Conservation (phyloP, 805 yeast genomes). For the Maudiozyma pseudohumilis region DNA sequence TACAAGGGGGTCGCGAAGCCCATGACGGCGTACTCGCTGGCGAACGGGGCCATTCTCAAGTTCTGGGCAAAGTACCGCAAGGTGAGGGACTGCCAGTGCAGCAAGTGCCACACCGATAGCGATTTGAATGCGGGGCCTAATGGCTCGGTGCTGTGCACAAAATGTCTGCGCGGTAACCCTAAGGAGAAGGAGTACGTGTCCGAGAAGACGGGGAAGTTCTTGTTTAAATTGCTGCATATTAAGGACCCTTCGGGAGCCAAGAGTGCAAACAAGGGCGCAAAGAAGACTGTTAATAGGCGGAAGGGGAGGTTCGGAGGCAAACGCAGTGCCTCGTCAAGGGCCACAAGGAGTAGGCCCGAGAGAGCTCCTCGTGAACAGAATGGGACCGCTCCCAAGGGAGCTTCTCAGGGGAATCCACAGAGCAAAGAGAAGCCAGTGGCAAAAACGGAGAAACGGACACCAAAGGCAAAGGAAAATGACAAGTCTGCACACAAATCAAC, state of each 20-base stretch:
- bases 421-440: no score
- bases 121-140: constrained; percentile 31
- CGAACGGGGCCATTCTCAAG: constrained; percentile 46
- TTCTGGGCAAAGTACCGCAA: constrained; percentile 38
- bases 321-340: background rate
- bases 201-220: constrained; percentile 39
- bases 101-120: constrained; percentile 34
- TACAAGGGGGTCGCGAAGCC: constrained; percentile 31
- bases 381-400: no score
- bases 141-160: constrained; percentile 33
- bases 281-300: constrained; percentile 32
- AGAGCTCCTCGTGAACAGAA: constrained; percentile 21
- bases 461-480: constrained; percentile 5
- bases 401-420: no score
- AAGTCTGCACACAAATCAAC: background rate
- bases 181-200: constrained; percentile 27
- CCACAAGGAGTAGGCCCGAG: constrained; percentile 22
- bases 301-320: constrained; percentile 8
- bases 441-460: no score
- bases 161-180: constrained; percentile 30
- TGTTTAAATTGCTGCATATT: constrained; percentile 39
- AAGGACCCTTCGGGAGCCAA: constrained; percentile 26
- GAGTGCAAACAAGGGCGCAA: constrained; percentile 6
- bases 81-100: constrained; percentile 43
- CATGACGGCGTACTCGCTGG: constrained; percentile 37